phyloP scores from a whole-genome alignment of 208 protist genomes.

The Wallacemonas sp. region DNA sequence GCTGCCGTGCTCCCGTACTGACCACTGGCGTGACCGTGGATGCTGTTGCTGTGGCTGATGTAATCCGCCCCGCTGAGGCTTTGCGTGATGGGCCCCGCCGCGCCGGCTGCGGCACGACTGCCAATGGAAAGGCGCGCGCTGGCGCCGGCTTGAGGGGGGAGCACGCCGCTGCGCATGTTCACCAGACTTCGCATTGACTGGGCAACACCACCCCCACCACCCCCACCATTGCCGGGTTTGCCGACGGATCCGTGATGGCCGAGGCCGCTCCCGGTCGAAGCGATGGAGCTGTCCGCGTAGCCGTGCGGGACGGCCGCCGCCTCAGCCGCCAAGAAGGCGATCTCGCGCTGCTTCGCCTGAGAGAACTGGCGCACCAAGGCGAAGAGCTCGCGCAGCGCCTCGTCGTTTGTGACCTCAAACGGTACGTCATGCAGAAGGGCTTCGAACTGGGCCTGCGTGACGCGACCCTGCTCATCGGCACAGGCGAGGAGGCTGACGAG shows the following conservation, averaged over 20 bases:
- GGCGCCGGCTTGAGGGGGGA: not conserved
- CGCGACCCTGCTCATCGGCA: conserved; percentile 43
- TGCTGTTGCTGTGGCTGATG: not conserved
- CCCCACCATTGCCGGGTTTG: conserved; percentile 1
- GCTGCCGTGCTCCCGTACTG: not conserved
- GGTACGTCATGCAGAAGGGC: conserved; percentile 33
- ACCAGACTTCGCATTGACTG: conserved; percentile 8
- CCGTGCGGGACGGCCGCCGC: not conserved
- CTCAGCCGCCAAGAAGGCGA: conserved; percentile 6
- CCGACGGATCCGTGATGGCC: not conserved
- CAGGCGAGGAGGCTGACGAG: conserved; percentile 32
- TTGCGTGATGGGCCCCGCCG: not conserved
- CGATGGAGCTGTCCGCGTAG: conserved; percentile 15
- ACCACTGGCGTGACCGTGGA: not conserved
- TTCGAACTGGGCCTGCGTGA: conserved; percentile 45
- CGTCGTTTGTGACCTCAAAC: conserved; percentile 52
- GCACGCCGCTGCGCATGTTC: not conserved
- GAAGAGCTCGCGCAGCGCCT: conserved; percentile 30
- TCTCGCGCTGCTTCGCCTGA: conserved; percentile 28
- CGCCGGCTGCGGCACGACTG: not conserved
- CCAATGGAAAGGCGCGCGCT: conserved; percentile 1
- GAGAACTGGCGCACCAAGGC: conserved; percentile 23
- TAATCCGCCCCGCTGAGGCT: not conserved
- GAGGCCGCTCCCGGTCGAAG: conserved; percentile 8
- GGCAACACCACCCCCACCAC: too few relatives aligned